These are phyloP conservation scores for Cytospora chrysosperma DNA, from an alignment of 2,329 filamentous ascomycete genomes.

Conservation along the genomic window DNA sequence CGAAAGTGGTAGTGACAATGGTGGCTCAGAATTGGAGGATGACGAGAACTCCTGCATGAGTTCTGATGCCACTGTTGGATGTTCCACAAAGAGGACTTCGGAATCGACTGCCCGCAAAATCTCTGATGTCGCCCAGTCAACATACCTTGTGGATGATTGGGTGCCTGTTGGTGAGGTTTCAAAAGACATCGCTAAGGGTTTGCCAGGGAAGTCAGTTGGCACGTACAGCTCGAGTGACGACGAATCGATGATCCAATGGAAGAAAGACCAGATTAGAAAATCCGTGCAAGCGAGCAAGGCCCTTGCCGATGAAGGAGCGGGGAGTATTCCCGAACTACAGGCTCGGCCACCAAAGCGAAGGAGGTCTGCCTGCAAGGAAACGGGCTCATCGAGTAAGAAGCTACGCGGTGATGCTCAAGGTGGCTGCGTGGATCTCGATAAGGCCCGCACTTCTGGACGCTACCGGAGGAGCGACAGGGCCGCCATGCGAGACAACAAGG, in stretches of 20 bases:
- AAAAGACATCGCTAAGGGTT: not conserved
- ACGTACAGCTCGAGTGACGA: not conserved
- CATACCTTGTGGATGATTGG: not conserved
- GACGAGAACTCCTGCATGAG: not conserved
- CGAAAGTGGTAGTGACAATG: not conserved
- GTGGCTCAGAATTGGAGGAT: not conserved
- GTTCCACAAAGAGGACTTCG: not conserved
- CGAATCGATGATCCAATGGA: not conserved
- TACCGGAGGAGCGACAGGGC: not conserved
- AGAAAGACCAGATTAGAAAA: not conserved
- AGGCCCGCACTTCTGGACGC: not conserved
- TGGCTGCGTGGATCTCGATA: not conserved
- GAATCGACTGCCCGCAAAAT: not conserved
- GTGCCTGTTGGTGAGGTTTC: not conserved
- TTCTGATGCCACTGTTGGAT: not conserved
- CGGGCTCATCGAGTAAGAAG: not conserved
- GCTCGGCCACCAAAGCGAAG: not conserved
- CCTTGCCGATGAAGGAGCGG: not conserved
- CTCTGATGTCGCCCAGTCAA: not conserved
- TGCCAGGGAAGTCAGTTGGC: not conserved
- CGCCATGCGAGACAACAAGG: not conserved
- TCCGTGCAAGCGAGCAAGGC: not conserved
- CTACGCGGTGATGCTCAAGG: not conserved
- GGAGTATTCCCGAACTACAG: not conserved
- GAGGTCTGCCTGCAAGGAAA: not conserved